A percentile compares a stretch with the other conserved stretches of the same genome.
Conservation (phyloP, 2,329 filamentous ascomycete species). For the Colletotrichum sp. region DNA sequence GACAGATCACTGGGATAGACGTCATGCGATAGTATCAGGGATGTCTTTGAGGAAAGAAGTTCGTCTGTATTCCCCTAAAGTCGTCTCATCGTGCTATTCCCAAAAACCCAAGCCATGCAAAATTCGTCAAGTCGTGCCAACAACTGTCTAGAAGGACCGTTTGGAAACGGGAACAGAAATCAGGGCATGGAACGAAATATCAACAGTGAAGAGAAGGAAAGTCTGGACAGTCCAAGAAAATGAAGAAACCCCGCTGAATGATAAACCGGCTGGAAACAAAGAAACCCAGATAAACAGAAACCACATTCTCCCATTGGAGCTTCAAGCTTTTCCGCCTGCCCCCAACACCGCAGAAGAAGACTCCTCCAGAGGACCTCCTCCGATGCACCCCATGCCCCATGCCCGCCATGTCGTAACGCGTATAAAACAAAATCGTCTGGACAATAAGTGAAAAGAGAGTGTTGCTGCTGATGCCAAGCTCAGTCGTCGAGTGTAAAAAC, state of each 20-base stretch:
- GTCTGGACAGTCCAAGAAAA: not conserved
- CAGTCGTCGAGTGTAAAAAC: not conserved
- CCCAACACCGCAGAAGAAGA: not conserved
- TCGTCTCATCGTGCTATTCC: not conserved
- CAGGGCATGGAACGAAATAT: not conserved
- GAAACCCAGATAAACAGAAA: not conserved
- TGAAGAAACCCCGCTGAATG: not conserved
- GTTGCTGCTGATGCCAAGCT: not conserved
- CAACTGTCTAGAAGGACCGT: not conserved
- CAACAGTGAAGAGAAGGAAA: not conserved
- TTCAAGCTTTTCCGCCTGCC: not conserved
- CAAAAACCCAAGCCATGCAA: not conserved
- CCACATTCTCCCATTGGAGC: not conserved
- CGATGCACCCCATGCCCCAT: not conserved
- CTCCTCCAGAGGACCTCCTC: not conserved
- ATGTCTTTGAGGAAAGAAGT: not conserved
- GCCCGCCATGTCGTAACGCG: not conserved
- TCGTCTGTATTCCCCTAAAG: not conserved
- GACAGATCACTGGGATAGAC: not conserved
- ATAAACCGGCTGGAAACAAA: not conserved
- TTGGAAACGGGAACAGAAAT: not conserved
- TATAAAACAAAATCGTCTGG: not conserved
- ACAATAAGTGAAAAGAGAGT: not conserved
- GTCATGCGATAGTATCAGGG: not conserved
- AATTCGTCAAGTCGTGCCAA: not conserved